Percentiles rank a stretch among this genome's conserved stretches.
Evolutionary conservation across 139 green algal genomes (phyloP).

Genomic region (Chlamydomonas sphaeroides): DNA sequence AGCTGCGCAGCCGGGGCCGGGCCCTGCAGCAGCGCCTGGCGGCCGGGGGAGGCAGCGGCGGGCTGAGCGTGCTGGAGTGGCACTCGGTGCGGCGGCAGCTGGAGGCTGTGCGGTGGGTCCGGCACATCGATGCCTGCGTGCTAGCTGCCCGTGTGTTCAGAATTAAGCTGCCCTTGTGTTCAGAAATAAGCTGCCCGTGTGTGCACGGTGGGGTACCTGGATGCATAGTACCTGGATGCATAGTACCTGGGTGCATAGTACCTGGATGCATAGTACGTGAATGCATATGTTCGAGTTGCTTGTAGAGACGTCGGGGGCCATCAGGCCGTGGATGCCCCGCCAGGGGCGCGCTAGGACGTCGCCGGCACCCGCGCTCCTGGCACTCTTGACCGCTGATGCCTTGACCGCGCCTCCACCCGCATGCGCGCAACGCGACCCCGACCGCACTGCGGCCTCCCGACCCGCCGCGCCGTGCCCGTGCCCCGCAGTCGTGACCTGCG

Average conservation of each 20-base stretch:
- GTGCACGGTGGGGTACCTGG: too few relatives aligned
- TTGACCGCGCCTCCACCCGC: background rate
- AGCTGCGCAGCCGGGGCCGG: background rate
- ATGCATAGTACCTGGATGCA: background rate
- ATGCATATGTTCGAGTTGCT: background rate
- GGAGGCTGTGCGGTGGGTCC: conserved; percentile 8
- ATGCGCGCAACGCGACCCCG: too few relatives aligned
- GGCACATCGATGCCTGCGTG: background rate
- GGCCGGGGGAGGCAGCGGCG: background rate
- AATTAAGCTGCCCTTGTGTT: background rate
- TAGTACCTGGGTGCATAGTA: background rate
- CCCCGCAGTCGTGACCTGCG: background rate
- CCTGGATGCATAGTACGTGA: background rate
- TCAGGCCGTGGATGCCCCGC: too few relatives aligned
- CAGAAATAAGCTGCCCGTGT: too few relatives aligned
- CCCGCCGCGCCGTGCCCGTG: too few relatives aligned
- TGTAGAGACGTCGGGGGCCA: too few relatives aligned
- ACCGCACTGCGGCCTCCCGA: too few relatives aligned
- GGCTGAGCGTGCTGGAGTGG: background rate
- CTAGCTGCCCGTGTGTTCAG: background rate
- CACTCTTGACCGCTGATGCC: background rate
- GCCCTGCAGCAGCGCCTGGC: conserved; percentile 6
- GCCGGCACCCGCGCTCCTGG: background rate
- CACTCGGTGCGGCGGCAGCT: background rate
- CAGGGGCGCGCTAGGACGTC: background rate